Conservation (phyloP, 2,329 filamentous ascomycete genomes). For the Monosporascus sp. region DNA sequence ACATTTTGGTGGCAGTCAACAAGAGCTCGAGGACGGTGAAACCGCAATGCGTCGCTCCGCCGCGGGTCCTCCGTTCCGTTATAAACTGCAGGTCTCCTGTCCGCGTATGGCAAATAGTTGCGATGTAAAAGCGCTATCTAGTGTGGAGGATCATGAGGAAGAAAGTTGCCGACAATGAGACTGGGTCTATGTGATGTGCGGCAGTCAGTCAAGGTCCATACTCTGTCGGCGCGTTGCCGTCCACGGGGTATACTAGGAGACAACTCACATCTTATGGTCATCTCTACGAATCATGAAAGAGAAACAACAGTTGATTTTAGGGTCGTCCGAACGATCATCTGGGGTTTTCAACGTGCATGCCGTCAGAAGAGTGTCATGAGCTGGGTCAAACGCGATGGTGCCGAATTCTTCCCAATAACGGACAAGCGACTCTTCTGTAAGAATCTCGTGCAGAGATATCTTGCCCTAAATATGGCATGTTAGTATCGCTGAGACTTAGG, state of each 20-base stretch:
- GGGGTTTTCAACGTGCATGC: slow-evolving; percentile 88
- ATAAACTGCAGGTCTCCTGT: slow-evolving; percentile 1
- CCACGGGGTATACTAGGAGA: background rate
- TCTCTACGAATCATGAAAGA: slow-evolving; percentile 95
- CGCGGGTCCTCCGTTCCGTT: background rate
- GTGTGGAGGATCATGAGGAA: slow-evolving; percentile 69
- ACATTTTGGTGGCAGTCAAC: too few relatives aligned
- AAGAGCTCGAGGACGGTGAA: background rate
- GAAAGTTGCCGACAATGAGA: slow-evolving; percentile 92
- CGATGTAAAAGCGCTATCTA: slow-evolving; percentile 19
- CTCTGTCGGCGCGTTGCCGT: too few relatives aligned
- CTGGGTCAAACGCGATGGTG: slow-evolving; percentile 90
- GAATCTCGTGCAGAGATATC: slow-evolving; percentile 89
- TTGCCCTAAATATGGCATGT: slow-evolving; percentile 60
- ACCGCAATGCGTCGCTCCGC: background rate
- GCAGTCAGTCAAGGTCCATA: slow-evolving; percentile 20
- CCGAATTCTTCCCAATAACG: slow-evolving; percentile 99
- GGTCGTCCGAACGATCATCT: slow-evolving; percentile 60
- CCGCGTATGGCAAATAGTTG: background rate
- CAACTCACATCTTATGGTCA: slow-evolving; percentile 89
- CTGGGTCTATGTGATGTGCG: slow-evolving; percentile 59
- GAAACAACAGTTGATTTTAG: slow-evolving; percentile 88
- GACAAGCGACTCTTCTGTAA: slow-evolving; percentile 90
- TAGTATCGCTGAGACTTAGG: slow-evolving; percentile 5
- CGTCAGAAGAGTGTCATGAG: slow-evolving; percentile 91